Evolutionary conservation across 805 yeast species (phyloP).

Genomic region (Saccharomyces cerevisiae): DNA sequence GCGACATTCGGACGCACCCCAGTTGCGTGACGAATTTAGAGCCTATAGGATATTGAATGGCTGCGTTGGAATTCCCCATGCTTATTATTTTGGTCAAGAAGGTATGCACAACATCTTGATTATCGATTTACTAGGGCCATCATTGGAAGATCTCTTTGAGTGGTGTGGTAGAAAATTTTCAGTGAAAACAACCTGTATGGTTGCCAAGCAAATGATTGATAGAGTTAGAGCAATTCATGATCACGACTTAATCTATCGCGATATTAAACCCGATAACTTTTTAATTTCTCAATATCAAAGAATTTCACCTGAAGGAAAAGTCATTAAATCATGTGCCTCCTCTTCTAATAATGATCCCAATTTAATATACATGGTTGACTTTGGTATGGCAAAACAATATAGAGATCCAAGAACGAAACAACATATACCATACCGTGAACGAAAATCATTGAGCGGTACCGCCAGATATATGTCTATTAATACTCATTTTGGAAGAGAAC

Average conservation of each 20-base stretch:
- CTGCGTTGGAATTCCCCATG: constrained; percentile 69
- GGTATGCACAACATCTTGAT: constrained; percentile 73
- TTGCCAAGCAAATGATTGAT: constrained; percentile 71
- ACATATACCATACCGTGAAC: constrained; percentile 76
- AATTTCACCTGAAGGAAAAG: constrained; percentile 10
- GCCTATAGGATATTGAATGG: constrained; percentile 67
- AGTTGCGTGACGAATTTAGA: constrained; percentile 70
- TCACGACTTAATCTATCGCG: constrained; percentile 69
- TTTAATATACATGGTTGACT: constrained; percentile 66
- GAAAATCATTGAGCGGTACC: constrained; percentile 74
- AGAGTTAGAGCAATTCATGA: constrained; percentile 68
- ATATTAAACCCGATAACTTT: constrained; percentile 78
- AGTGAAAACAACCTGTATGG: constrained; percentile 62
- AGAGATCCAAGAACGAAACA: constrained; percentile 72
- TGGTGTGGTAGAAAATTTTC: constrained; percentile 79
- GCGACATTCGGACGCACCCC: constrained; percentile 76
- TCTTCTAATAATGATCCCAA: constrained; percentile 55
- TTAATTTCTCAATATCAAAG: constrained; percentile 38
- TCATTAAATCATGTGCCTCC: constrained; percentile 35
- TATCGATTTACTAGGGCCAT: constrained; percentile 71
- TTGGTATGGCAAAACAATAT: constrained; percentile 82
- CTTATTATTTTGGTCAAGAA: constrained; percentile 79
- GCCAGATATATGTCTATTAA: constrained; percentile 84
- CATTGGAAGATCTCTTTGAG: constrained; percentile 74
- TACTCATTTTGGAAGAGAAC: constrained; percentile 82